Conservation (phyloP, 305 asterid species). For the Fraxinus velutina region DNA sequence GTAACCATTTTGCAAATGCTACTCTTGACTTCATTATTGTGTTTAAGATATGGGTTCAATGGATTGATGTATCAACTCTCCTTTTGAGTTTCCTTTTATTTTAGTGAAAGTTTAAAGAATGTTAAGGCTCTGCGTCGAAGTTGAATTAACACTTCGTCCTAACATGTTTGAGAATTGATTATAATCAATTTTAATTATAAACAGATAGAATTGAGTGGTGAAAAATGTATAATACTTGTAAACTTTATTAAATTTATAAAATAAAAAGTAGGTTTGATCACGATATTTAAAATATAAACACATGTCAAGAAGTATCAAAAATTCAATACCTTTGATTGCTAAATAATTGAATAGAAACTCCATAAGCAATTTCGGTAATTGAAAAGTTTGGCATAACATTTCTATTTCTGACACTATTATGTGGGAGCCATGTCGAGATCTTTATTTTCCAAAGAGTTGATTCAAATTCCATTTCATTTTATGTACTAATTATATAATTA, state of each 20-base stretch:
- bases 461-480: not conserved
- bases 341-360: not conserved
- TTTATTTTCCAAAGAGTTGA: too few species aligned
- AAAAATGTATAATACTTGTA: not conserved
- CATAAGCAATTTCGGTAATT: not conserved
- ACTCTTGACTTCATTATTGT: not conserved
- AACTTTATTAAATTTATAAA: not conserved
- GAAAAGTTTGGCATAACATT: not conserved
- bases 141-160: not conserved
- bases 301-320: not conserved
- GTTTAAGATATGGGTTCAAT: not conserved
- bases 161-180: not conserved
- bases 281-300: not conserved
- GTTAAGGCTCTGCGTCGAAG: not conserved
- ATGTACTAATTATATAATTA: too few species aligned
- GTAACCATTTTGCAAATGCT: not conserved
- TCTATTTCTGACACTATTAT: not conserved
- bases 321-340: not conserved
- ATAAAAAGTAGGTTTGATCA: not conserved
- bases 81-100: not conserved
- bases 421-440: not conserved
- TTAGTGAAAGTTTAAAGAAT: not conserved
- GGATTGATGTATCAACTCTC: not conserved
- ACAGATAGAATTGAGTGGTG: not conserved
- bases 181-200: not conserved